A percentile compares a stretch with the other conserved stretches of the same genome.
These are phyloP conservation scores for Alternaria ventricosa DNA, from an alignment of 2,329 filamentous ascomycete genomes.

Conservation along the genomic window DNA sequence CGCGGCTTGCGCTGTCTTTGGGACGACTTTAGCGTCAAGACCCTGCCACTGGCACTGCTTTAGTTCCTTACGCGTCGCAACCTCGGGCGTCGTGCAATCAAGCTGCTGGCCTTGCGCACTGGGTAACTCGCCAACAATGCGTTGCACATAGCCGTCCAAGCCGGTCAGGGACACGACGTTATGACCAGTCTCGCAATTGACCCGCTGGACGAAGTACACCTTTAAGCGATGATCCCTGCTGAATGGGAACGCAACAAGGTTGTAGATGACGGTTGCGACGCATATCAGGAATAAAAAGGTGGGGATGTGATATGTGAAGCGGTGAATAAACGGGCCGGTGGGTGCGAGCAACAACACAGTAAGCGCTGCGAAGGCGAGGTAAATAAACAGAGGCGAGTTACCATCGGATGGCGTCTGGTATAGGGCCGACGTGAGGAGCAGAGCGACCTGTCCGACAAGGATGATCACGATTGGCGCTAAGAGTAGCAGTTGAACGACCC, in stretches of 20 bases:
- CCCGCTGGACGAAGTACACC: conserved; percentile 81
- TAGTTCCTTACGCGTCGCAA: conserved; percentile 59
- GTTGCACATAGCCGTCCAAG: conserved; percentile 47
- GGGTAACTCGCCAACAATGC: conserved; percentile 73
- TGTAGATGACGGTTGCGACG: conserved; percentile 80
- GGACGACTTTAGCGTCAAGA: conserved; percentile 68
- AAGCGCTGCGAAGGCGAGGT: conserved; percentile 71
- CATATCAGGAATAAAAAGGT: conserved; percentile 77
- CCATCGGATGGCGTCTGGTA: conserved; percentile 87
- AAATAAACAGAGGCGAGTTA: conserved; percentile 72
- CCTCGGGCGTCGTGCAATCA: conserved; percentile 48
- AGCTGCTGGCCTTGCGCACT: conserved; percentile 67
- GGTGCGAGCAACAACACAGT: conserved; percentile 77
- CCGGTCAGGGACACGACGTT: conserved; percentile 66
- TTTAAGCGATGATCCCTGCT: conserved; percentile 81
- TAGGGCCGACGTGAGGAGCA: conserved; percentile 74
- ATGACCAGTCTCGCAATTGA: conserved; percentile 74
- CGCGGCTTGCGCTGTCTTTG: conserved; percentile 43
- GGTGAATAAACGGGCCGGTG: conserved; percentile 82
- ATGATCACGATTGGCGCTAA: conserved; percentile 80
- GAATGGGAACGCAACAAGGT: conserved; percentile 87
- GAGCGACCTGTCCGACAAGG: conserved; percentile 75
- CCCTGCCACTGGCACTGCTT: conserved; percentile 75
- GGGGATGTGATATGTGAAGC: conserved; percentile 83
- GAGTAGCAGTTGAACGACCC: conserved; percentile 84